Percentiles rank a stretch among this genome's conserved stretches.
phyloP scores from a whole-genome alignment of 306 rosid species.

The barrel medic (Medicago truncatula) region MtrunA17r5.0-ANR NC_053049.1:8654001-8654500 shows the following conservation, averaged over 20 bases:
- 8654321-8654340: background rate
- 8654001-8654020: constrained; percentile 80
- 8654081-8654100: constrained; percentile 48
- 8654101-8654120: constrained; percentile 80
- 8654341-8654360: background rate
- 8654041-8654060: constrained; percentile 48
- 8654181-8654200: constrained; percentile 77
- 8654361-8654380: background rate
- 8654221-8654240: constrained; percentile 42
- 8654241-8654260: background rate
- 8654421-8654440: background rate
- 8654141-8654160: constrained; percentile 90
- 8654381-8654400: background rate
- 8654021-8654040: constrained; percentile 50
- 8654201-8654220: constrained; percentile 62
- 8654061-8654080: constrained; percentile 36
- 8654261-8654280: background rate
- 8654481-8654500: background rate
- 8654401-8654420: constrained; percentile 6
- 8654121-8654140: constrained; percentile 72
- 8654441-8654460: background rate
- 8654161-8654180: constrained; percentile 79
- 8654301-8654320: background rate
- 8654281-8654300: background rate
- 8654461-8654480: background rate